Base-by-base conservation (phyloP, 495 filamentous ascomycete genomes). In the Ramalina peruviana region DNA sequence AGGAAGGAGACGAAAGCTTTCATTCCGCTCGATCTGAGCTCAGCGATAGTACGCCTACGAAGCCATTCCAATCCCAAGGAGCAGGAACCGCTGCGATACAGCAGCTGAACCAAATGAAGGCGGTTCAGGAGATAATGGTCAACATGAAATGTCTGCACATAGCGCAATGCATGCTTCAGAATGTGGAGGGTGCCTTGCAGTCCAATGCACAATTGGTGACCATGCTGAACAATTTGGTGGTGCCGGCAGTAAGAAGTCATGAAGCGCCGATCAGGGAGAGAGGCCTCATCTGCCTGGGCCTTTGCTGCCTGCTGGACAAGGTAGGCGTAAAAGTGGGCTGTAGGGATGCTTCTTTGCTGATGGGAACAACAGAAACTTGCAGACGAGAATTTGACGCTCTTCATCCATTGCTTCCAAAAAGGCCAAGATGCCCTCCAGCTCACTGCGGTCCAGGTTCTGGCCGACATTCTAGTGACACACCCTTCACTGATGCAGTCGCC, bases 61-160 rank as follows among this genome's bases (percentile, higher is more conserved):
- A 69, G 62, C 59, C 60, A 23, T 36, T 39, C 27, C 20, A 36
- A 48, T 15, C 59, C n/a, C 63, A 70, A 54, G 67, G 68, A 2
- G 63, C 67, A 4, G 73, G 74, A 20, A 58, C 58, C 4, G 65
- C 65, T 6, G 71, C 78, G 45, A 78, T 75, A 43, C 82, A 82
- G 57, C 85, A 87, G 57, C 81, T 84, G 45, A 81, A 81, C 7
- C 83, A 88, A 60, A 76, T 76, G 12, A 94, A 89, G 65, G 81
- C 87, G 3, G 74, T 96, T 50, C 76, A 75, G 49, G 88, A 95
- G 62, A 88, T 97, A 61, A 79, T 94, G 71, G 83, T 97, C 58
- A 96, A 97, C 69, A 86, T 95, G 79, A 96, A 97, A 64, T 96
- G 92, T 67, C 74, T 99, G 36, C 86, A 96, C 60, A 94, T 99